A percentile compares a stretch with the other conserved stretches of the same genome.
These are phyloP conservation scores for Candida vartiovaarae DNA, from an alignment of 805 yeast genomes.

Conservation along the genomic window DNA sequence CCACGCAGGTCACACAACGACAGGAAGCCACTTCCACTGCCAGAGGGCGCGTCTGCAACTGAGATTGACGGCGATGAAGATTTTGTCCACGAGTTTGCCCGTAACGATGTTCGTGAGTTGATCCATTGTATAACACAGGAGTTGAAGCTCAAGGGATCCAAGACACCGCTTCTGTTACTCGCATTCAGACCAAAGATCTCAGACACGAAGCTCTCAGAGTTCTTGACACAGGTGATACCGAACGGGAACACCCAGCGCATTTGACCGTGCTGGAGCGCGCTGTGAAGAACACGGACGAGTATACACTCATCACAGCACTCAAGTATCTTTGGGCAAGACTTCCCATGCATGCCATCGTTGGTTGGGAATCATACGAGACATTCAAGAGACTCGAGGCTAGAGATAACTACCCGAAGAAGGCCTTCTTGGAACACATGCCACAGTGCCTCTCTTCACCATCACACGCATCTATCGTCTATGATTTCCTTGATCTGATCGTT, in stretches of 20 bases:
- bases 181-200: conserved; percentile 71
- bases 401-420: conserved; percentile 59
- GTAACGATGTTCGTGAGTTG: conserved; percentile 59
- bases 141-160: conserved; percentile 60
- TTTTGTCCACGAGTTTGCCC: conserved; percentile 41
- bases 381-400: conserved; percentile 60
- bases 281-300: conserved; percentile 52
- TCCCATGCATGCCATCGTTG: conserved; percentile 71
- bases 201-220: conserved; percentile 50
- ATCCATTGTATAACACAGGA: conserved; percentile 69
- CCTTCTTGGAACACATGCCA: conserved; percentile 80
- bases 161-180: conserved; percentile 65
- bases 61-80: conserved; percentile 9
- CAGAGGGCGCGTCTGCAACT: conserved; percentile 3
- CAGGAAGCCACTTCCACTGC: conserved; percentile 12
- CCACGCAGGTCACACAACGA: not conserved
- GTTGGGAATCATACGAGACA: conserved; percentile 77
- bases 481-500: conserved; percentile 75
- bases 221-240: conserved; percentile 54
- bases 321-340: conserved; percentile 85
- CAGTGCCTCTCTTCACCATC: conserved; percentile 75
- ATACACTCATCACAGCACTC: conserved; percentile 63
- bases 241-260: conserved; percentile 42
- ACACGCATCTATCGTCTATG: conserved; percentile 85
- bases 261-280: conserved; percentile 36